Conservation (phyloP, 305 asterid genomes). For the Fraxinus platypoda region DNA sequence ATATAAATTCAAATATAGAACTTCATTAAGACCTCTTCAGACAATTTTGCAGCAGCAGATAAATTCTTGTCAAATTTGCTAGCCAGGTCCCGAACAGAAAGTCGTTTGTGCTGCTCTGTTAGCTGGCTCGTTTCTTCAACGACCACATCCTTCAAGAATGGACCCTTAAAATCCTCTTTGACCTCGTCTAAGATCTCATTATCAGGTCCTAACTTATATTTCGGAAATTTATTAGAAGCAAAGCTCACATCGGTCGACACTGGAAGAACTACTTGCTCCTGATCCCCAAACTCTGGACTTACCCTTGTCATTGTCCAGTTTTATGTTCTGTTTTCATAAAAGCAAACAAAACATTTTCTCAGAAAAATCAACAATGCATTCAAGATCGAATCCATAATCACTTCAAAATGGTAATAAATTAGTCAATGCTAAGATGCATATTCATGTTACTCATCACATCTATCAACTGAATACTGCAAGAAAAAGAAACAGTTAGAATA, state of each 20-base stretch:
- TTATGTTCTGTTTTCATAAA: constrained; percentile 30
- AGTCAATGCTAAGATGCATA: not conserved
- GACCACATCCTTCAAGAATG: constrained; percentile 80
- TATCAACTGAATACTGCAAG: not conserved
- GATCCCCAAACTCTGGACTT: constrained; percentile 70
- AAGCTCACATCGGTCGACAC: constrained; percentile 81
- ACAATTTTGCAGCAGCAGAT: constrained; percentile 90
- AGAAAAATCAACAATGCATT: not conserved
- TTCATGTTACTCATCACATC: not conserved
- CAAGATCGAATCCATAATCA: not conserved
- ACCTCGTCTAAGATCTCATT: constrained; percentile 77
- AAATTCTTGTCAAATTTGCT: constrained; percentile 96
- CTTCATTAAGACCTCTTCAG: constrained; percentile 64
- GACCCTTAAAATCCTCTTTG: constrained; percentile 68
- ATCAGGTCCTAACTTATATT: constrained; percentile 84
- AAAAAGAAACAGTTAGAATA: not conserved
- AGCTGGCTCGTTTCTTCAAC: constrained; percentile 63
- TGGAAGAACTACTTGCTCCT: constrained; percentile 54
- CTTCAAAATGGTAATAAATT: not conserved
- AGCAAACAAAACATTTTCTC: not conserved
- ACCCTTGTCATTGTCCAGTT: constrained; percentile 75
- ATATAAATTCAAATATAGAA: not conserved
- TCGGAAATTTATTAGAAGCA: constrained; percentile 66
- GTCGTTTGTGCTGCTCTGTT: constrained; percentile 80
- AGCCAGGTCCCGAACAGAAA: constrained; percentile 94